Conservation (phyloP, 2,329 filamentous ascomycete species). For the Phialemonium atrogriseum region DNA sequence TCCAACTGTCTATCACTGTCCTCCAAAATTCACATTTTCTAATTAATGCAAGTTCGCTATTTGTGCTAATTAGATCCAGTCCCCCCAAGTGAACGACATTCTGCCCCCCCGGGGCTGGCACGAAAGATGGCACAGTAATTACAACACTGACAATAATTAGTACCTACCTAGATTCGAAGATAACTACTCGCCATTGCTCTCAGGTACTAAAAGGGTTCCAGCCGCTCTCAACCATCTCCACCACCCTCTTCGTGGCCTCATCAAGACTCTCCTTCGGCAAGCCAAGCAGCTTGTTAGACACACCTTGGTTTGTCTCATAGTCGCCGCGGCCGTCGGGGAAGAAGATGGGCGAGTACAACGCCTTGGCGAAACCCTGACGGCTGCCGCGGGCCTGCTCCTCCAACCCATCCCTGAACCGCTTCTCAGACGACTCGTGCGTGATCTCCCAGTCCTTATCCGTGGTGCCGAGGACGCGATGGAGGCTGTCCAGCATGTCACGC, state of each 20-base stretch:
- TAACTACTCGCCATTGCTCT: too few relatives aligned
- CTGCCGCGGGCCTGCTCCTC: constrained; percentile 36
- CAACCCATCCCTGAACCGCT: constrained; percentile 39
- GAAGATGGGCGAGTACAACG: constrained; percentile 50
- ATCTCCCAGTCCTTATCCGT: constrained; percentile 52
- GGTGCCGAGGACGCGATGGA: constrained; percentile 47
- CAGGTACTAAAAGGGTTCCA: too few relatives aligned
- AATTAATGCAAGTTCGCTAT: too few relatives aligned
- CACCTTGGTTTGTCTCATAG: constrained; percentile 29
- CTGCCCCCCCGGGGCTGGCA: too few relatives aligned
- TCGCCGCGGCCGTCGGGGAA: constrained; percentile 31
- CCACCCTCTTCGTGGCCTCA: constrained; percentile 38
- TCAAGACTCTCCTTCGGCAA: constrained; percentile 52
- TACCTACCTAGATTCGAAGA: too few relatives aligned
- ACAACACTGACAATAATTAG: too few relatives aligned
- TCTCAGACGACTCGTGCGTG: constrained; percentile 29
- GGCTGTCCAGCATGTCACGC: constrained; percentile 52
- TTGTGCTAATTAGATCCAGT: too few relatives aligned
- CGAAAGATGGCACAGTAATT: too few relatives aligned
- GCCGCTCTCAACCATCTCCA: constrained; percentile 36
- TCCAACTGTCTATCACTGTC: too few relatives aligned
- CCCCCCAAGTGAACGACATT: too few relatives aligned
- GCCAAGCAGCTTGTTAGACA: constrained; percentile 43
- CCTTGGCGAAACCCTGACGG: constrained; percentile 32
- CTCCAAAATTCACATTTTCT: too few relatives aligned